Evolutionary conservation across 2,329 filamentous ascomycete species (phyloP).

Genomic region (Colletotrichum destructivum): DNA sequence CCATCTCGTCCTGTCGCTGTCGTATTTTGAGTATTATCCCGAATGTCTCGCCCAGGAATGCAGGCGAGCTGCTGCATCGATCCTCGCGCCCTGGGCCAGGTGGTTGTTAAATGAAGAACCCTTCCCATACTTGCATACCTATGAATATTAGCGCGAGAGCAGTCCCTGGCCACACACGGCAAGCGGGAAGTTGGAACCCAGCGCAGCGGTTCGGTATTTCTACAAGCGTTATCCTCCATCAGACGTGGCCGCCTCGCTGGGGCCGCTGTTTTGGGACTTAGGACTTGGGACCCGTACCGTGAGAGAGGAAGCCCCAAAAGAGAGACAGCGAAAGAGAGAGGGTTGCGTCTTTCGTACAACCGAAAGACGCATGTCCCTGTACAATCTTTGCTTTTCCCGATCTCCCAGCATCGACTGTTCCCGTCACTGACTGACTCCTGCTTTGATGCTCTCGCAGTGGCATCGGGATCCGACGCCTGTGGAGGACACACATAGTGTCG

Average conservation of each 20-base stretch:
- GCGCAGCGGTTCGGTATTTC: constrained; percentile 25
- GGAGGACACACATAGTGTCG: neutral
- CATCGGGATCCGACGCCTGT: neutral
- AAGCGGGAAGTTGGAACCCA: constrained; percentile 33
- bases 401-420: neutral
- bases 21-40: neutral
- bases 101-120: constrained; percentile 15
- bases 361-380: neutral
- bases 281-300: neutral
- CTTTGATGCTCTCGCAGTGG: neutral
- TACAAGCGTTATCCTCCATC: neutral
- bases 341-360: constrained; percentile 2
- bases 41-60: constrained; percentile 36
- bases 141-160: neutral
- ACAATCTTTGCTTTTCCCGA: constrained; percentile 27
- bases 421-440: neutral
- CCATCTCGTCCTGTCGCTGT: constrained; percentile 13
- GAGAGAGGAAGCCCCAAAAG: neutral
- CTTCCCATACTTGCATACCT: constrained; percentile 5
- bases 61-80: constrained; percentile 18
- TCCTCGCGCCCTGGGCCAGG: neutral
- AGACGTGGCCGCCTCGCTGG: constrained; percentile 25
- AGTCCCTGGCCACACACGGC: constrained; percentile 16
- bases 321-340: constrained; percentile 6
- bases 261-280: constrained; percentile 13